Evolutionary conservation across 2,329 filamentous ascomycete species (phyloP), one percentile per base, ranked within the genome.

Genomic region (Fusarium anthophilum): DNA sequence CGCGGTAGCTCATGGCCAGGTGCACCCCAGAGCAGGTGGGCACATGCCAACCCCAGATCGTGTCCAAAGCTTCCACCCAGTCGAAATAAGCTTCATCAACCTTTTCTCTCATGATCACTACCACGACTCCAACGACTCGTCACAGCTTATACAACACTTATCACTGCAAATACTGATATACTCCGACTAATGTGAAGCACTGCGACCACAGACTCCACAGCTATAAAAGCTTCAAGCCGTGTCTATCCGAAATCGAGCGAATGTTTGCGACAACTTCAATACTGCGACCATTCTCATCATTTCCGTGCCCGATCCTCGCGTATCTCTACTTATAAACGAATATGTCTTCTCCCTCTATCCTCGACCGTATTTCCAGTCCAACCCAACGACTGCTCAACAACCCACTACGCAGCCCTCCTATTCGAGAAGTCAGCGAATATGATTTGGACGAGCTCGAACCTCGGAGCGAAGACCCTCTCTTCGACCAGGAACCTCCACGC

Each of bases 391-490:
- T 78, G 5, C 77, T 79, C 10, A 70, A 78, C 14, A 73, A 80
- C 13, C 78, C 80, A 14, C 57, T 81, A 12, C 78, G 79, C 39
- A 75, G 70, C 35, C 69, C 77, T 35, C 67, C 72, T 37, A 53
- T 70, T 28, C 78, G 75, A 38, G 74, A 78, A 17, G 74, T 79
- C 17, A 80, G 76, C 70, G 82, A 83, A 56, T 84, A 84, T 70
- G 77, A 81, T 48, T 79, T 85, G n/a, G 79, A 83, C 38, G 78
- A 83, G 44, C 81, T 85, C 14, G 79, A 82, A n/a, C 83, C 83
- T 17, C 78, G 78, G 43, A 81, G 81, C 11, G 79, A 82, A 43
- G 78, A 80, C n/a, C 66, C 70, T 43, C 64, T 74, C 22, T 57
- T 72, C 32, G 74, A 79, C 26, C 75, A 76, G 10, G 69, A 76